Base-by-base conservation (phyloP, 1,284 basidiomycete genomes). In the Bjerkandera adusta region DNA sequence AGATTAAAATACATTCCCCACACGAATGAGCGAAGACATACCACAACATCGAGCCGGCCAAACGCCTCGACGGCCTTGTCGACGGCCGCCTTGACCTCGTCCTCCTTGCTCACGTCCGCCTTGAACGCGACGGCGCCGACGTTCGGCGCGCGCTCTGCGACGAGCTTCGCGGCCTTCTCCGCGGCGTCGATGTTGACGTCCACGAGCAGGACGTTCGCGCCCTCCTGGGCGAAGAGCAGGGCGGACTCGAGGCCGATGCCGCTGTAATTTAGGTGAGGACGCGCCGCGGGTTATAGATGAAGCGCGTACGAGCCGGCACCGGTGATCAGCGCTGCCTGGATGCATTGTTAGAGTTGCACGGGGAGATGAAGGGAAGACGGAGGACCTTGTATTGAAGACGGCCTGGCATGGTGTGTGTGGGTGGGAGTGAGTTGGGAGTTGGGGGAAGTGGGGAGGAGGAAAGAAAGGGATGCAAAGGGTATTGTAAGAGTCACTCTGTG, bases 181-280 rank as follows among this genome's bases (percentile, higher is more conserved):
- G 84, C 92, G 10, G 83, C 85, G 33, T 76, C 71, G 21, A 85
- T 59, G 68, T 95, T 96, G 66, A 97, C 83, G 66, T 98, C 95
- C 15, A 85, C 86, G 35, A 96, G 79, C 35, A 97, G 66, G 54
- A 97, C 84, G 58, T 83, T 80, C 12, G 92, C 92, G 37, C 95
- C 95, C 66, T 98, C 95, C 48, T 81, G 77, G 4, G 95, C 94
- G 65, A 98, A 98, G 48, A 97, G 79, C 52, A 97, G 75, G 16
- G 92, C 85, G 1, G 92, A 88, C 71, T 98, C 93, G 49, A 97
- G 81, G 32, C 95, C 95, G 65, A 98, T 97, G 11, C 95, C 96
- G 51, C 89, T 91, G 63, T 25, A 29, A 45, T 13, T 34, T 12
- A 12, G 38, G 24, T 30, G 35, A 45, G 37, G 43, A 25, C 20